Evolutionary conservation across 2,329 filamentous ascomycete species (phyloP), one percentile per base, ranked within the genome.

Genomic region (Fusarium staphyleae): DNA sequence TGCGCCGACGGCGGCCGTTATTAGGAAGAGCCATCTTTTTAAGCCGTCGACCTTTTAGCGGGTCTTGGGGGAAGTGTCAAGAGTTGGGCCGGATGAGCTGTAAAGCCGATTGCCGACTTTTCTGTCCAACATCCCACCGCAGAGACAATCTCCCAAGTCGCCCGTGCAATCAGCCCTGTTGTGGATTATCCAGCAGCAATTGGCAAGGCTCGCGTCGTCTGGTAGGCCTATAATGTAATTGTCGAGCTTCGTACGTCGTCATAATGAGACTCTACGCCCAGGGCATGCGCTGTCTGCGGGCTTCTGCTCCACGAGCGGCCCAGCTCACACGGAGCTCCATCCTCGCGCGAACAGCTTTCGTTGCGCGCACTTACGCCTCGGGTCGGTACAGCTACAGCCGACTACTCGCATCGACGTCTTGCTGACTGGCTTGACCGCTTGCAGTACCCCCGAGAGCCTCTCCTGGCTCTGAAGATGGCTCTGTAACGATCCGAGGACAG

Each of bases 401-500:
- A 59, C 33, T 34, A 41, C 34, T 41, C 48, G 40, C 53, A 47
- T 48, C 53, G 50, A 44, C 33, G 41, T 55, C 43, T 57, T 40
- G 47, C 61, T 67, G 63, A 67, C 65, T 48, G 42, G 35, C 36
- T 55, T 61, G 44, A 37, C 40, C 30, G 30, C 43, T 48, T 54
- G 44, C 37, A 66, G 65, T 39, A 42, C 44, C 52, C 36, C 29
- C 57, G 58, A 65, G 57, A 48, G 69, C 63, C 53, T 66, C 70
- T 14, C 65, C 70, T 26, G 67, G 70, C 16, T 29, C 48, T 10
- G 51, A 60, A 34, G 36, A 48, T 6, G 48, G 43, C 48, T 51
- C 50, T 13, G 74, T 89, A 57, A 79, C 76, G 10, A 81, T 95
- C 59, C 83, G 87, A 63, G 87, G 83, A 60, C 81, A 79, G 57